Evolutionary conservation across 1,284 basidiomycete species (phyloP), one percentile per base, ranked within the genome.

Genomic region (Irpex sp.): DNA sequence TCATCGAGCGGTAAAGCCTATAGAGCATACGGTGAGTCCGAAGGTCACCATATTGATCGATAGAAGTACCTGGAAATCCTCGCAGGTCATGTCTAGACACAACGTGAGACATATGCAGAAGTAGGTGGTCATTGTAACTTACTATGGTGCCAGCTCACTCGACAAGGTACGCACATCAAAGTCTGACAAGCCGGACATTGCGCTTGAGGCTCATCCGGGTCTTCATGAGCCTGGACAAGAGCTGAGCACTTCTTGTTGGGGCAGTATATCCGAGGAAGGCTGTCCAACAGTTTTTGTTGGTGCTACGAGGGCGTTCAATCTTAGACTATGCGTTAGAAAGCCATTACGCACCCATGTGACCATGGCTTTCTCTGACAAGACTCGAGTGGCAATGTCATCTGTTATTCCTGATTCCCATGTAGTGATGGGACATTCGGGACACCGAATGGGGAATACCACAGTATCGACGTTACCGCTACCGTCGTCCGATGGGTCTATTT

Each of bases 1-100:
- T 80, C 78, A 55, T 78, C 77, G 1, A 74, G 61, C 1, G 78
- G 78, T 6, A 80, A 65, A 11, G 74, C 76, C 77, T 79, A 49
- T 5, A 26, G 15, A 17, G 17, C 6, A 21, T 39, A 36, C 39
- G 5, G 8, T 15, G 39, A 61, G 21, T 26, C 2, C n/a, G 39
- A 11, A 31, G 15, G 51, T 50, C 49, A 8, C 11, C 19, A 21
- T 26, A 26, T 26, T 26, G 26, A 26, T 50, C 17, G 37, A 55
- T 4, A 13, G 4, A 31, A 33, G 60, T 36, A 6, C 77, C 68
- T 75, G 76, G 60, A 72, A 78, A 59, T 77, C 72, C 60, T 78
- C 78, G 54, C 78, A 79, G 11, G 69, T 74, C 46, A 77, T 63
- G 26, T 68, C 78, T 79, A 36, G 5, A 15, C 15, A 6, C 5